Conservation (phyloP, 192 early-diverging fungal species). For the Coemansia asiatica region DNA sequence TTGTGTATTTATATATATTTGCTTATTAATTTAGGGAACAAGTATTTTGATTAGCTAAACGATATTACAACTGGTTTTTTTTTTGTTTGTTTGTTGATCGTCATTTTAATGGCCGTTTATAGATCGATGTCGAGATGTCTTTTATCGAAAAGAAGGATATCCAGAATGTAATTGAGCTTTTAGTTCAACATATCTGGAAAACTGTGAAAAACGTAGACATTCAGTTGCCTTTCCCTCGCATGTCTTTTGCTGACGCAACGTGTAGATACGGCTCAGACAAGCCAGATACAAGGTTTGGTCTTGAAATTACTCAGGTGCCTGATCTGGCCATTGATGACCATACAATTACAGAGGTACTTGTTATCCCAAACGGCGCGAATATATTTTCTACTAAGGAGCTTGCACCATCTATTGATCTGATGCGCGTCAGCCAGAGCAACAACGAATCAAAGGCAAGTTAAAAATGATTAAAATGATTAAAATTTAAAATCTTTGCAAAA, state of each 20-base stretch:
- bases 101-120: conserved; percentile 3
- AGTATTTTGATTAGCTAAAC: not conserved
- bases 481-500: too few species aligned
- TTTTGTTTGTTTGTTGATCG: not conserved
- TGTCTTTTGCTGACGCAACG: conserved; percentile 86
- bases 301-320: conserved; percentile 56
- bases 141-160: conserved; percentile 75
- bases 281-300: conserved; percentile 79
- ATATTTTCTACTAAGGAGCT: conserved; percentile 33
- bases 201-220: conserved; percentile 58
- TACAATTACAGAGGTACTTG: conserved; percentile 31
- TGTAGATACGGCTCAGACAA: conserved; percentile 86
- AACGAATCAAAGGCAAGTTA: conserved; percentile 44
- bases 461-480: conserved; percentile 23
- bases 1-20: too few species aligned
- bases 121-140: conserved; percentile 89
- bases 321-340: conserved; percentile 20
- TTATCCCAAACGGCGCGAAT: conserved; percentile 31
- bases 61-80: not conserved
- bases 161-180: conserved; percentile 68
- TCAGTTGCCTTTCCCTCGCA: conserved; percentile 61
- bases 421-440: conserved; percentile 33
- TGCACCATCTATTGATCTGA: conserved; percentile 22
- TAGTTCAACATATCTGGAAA: conserved; percentile 68
- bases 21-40: too few species aligned